A percentile compares a stretch with the other conserved stretches of the same genome.
Evolutionary conservation across 2,329 filamentous ascomycete genomes (phyloP).

Genomic region (Coniochaeta sp.): DNA sequence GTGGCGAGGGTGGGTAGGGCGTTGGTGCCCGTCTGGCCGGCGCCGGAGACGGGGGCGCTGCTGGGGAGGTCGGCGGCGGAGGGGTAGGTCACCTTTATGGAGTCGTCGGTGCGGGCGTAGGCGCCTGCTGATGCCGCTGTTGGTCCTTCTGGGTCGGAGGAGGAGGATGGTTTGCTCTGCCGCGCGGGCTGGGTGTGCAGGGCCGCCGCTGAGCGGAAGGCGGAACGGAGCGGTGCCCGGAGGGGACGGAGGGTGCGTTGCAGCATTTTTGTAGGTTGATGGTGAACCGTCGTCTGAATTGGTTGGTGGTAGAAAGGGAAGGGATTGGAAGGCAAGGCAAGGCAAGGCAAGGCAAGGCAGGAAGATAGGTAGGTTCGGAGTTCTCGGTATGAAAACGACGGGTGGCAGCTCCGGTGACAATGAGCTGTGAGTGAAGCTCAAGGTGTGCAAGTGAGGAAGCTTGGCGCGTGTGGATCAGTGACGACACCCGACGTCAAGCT

Average conservation of each 20-base stretch:
- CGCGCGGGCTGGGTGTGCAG: not conserved
- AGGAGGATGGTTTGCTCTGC: not conserved
- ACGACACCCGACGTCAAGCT: not conserved
- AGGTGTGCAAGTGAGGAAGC: not conserved
- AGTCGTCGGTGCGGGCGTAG: constrained; percentile 74
- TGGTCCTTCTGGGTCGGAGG: not conserved
- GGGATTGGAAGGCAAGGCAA: too few species aligned
- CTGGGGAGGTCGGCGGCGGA: constrained; percentile 65
- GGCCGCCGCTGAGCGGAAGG: not conserved
- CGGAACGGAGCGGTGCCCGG: not conserved
- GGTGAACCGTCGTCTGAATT: not conserved
- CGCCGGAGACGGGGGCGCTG: constrained; percentile 63
- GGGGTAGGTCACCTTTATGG: constrained; percentile 72
- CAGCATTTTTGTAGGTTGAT: not conserved
- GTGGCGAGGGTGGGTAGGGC: constrained; percentile 77
- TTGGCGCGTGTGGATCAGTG: not conserved
- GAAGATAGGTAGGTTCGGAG: too few species aligned
- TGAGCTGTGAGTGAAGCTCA: too few species aligned
- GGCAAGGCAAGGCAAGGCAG: too few species aligned
- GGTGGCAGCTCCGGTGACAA: too few species aligned
- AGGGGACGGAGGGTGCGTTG: not conserved
- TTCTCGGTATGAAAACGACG: too few species aligned
- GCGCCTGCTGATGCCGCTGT: constrained; percentile 40
- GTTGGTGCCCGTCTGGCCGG: constrained; percentile 60
- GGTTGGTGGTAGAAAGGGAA: not conserved